Base-by-base conservation (phyloP, 306 rosid species). In the Neltuma alba region DNA sequence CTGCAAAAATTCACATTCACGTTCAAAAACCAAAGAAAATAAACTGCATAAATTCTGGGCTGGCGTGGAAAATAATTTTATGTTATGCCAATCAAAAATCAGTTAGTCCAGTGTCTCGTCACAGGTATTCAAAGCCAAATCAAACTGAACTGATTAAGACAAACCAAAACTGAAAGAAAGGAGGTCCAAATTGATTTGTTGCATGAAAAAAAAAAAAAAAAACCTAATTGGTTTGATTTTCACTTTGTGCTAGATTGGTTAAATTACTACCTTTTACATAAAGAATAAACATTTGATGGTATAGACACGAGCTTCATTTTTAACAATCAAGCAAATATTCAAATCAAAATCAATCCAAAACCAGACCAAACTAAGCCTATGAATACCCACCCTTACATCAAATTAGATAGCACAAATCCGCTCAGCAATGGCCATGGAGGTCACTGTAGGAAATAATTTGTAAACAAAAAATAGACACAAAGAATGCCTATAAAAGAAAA, bases 1-100 rank as follows among this genome's bases (percentile, higher is more conserved):
- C 95, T 91, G 92, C 69, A 38, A 15, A n/a, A 12, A 33, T 68
- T 70, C 57, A 83, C 68, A 72, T 64, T 18, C 7, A 58, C n/a
- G n/a, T n/a, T n/a, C n/a, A n/a, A n/a, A n/a, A n/a, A n/a, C n/a
- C n/a, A n/a, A n/a, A n/a, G n/a, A n/a, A n/a, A n/a, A n/a, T n/a
- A n/a, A n/a, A 13, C 48, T 12, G 5, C 48, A 23, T 58, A n/a
- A 52, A 20, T n/a, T 52, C 4, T 52, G 8, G 25, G 57, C 28
- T n/a, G 28, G 5, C 60, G 18, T 14, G 20, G 18, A 54, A 2
- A 20, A 7, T 50, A 6, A 6, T 50, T 50, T 50, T 50, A 50
- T n/a, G n/a, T n/a, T n/a, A n/a, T 6, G 9, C 33, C 64, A 58
- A 4, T 0, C 3, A 58, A 28, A 58, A 10, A 58, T 25, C 64